Evolutionary conservation across 305 asterid genomes (phyloP).

Genomic region (Plantago lanceolata): DNA sequence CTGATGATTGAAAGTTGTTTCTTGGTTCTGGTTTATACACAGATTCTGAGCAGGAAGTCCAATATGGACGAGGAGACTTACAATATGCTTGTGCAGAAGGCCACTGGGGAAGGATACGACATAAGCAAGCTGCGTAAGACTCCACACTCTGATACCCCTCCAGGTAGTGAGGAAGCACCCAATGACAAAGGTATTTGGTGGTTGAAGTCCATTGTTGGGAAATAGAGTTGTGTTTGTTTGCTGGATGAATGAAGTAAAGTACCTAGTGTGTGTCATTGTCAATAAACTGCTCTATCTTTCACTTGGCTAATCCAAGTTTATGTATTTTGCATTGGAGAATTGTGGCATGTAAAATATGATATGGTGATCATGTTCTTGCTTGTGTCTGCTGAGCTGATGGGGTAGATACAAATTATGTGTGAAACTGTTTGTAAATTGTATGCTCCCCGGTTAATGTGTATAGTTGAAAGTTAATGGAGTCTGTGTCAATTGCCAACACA

Average conservation of each 20-base stretch:
- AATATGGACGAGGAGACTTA: constrained; percentile 35
- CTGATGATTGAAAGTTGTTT: not conserved
- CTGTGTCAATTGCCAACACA: too few relatives aligned
- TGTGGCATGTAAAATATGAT: too few relatives aligned
- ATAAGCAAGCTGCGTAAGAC: constrained; percentile 47
- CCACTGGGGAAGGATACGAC: constrained; percentile 42
- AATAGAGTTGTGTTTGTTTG: constrained; percentile 17
- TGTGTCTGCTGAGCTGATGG: not conserved
- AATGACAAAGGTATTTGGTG: constrained; percentile 56
- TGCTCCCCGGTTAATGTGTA: too few relatives aligned
- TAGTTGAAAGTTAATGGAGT: too few relatives aligned
- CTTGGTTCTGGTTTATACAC: not conserved
- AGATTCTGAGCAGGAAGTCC: constrained; percentile 45
- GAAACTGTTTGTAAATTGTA: too few relatives aligned
- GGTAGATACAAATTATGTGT: too few relatives aligned
- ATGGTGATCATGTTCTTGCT: not conserved
- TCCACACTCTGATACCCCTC: constrained; percentile 37
- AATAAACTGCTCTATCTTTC: not conserved
- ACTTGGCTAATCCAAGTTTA: not conserved
- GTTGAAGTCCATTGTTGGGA: constrained; percentile 58
- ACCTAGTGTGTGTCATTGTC: not conserved
- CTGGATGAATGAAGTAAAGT: not conserved
- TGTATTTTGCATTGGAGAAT: too few relatives aligned
- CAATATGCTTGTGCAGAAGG: constrained; percentile 40
- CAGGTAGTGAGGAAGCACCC: constrained; percentile 31